Base-by-base conservation (phyloP, 176 grass and related monocot genomes). In the Leersia perrieri region DNA sequence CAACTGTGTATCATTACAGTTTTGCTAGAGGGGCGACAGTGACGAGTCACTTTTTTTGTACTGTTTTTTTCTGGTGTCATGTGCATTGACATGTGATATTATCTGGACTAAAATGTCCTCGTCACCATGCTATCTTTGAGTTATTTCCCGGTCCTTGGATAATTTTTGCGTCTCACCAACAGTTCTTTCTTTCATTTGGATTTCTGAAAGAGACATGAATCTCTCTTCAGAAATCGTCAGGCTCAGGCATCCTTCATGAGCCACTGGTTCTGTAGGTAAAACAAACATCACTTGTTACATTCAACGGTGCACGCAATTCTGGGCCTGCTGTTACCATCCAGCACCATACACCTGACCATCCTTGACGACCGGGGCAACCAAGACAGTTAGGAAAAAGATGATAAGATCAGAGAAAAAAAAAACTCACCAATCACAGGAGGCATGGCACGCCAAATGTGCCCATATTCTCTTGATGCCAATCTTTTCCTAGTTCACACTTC, bases 401-500 rank as follows among this genome's bases (percentile, higher is more conserved):
- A 75, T 41, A 58, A 75, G 77, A 68, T 61, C 70, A 42, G 39
- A 23, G 11, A 60, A 42, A 65, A 15, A 28, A 80, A 75, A 32
- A 47, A 53, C 49, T 13, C 31, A 26, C 62, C 66, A 73, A 60
- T 78, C 74, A 78, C 80, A 42, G 14, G 53, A 34, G 68, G 13
- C 74, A 40, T 73, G 68, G 36, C 67, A 23, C 79, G 14, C 34
- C 51, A 72, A 16, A 65, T 33, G 63, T 33, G 72, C 82, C 55
- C 82, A 26, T 70, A 7, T 38, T 26, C 29, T 11, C 32, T 22
- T 2, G 80, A 82, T 82, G 77, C 83, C 72, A 2, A 66, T 89
- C 78, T 2, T 29, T 9, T 38, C 35, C 78, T 2, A 18, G 66
- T 77, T 89, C 87, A 85, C 82, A 85, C 86, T 13, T 45, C 86